Evolutionary conservation across 768 basidiomycete genomes (phyloP), one percentile per base, ranked within the genome.

Genomic region (Exsudoporus frostii): DNA sequence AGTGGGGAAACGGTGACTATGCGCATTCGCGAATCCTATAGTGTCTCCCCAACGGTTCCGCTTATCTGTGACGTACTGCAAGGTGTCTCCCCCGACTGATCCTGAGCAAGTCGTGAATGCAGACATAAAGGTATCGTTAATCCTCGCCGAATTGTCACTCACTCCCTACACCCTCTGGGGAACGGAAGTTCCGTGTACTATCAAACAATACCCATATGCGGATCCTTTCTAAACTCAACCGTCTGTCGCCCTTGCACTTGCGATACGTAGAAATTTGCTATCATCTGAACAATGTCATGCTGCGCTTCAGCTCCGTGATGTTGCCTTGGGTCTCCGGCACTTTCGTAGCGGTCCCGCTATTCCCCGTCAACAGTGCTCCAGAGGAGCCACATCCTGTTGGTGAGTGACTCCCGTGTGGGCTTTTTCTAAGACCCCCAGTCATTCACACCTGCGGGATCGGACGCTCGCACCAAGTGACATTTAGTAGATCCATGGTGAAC

Each of bases 351-450:
- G 89, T 90, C 1, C 89, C 89, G 7, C 74, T 87, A 25, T 86
- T 79, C 65, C 78, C 84, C 29, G 85, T 91, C 33, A 88, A 90
- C 65, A 76, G 73, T 4, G 78, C 68, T 3, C 88, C 88, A 2
- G 79, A 84, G 5, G 88, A 88, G 0, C 88, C 88, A 15, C 89
- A 91, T 70, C 88, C 88, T 4, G 80, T 83, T 46, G 88, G 88
- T 84, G 55, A 61, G 83, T 67, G 11, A 20, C 34, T 44, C 15
- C 36, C 11, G 40, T 30, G 14, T 24, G 4, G 9, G 20, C 30
- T n/a, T n/a, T n/a, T 40, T 14, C 20, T 5, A 6, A 37, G 8
- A 9, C 8, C 24, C 7, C 19, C 8, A n/a, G n/a, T n/a, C n/a
- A n/a, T n/a, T n/a, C n/a, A n/a, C n/a, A n/a, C n/a, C n/a, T n/a